A percentile compares a stretch with the other conserved stretches of the same genome.
These are phyloP conservation scores for Kwoniella shivajii DNA, from an alignment of 1,284 basidiomycete species.

Conservation along the genomic window DNA sequence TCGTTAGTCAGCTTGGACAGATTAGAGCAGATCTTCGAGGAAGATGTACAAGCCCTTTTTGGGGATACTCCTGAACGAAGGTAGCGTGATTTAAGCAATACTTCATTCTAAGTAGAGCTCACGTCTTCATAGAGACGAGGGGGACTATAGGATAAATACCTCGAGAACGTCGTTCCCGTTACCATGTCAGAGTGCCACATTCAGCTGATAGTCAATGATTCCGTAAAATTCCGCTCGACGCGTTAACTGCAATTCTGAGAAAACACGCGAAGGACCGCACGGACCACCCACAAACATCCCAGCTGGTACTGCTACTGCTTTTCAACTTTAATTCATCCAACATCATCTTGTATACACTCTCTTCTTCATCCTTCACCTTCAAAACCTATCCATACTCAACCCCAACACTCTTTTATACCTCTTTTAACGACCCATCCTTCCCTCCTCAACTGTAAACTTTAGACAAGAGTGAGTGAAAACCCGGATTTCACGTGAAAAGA, in stretches of 20 bases:
- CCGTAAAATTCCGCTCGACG: neutral
- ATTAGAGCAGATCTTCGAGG: too few relatives aligned
- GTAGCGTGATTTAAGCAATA: too few relatives aligned
- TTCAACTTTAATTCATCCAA: neutral
- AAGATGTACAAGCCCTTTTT: too few relatives aligned
- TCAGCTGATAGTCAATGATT: neutral
- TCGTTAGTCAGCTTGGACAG: too few relatives aligned
- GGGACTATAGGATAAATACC: too few relatives aligned
- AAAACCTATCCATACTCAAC: neutral
- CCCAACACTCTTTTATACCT: neutral
- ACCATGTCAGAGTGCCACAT: neutral
- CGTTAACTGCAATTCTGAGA: neutral
- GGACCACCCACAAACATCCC: neutral
- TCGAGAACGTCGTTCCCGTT: too few relatives aligned
- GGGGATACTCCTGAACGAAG: too few relatives aligned
- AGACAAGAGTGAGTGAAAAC: neutral
- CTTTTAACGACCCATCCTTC: neutral
- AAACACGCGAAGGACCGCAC: neutral
- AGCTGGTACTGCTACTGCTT: neutral
- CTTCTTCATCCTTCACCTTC: neutral
- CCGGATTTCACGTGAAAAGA: neutral
- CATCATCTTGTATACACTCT: too few relatives aligned
- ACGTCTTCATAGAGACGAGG: too few relatives aligned
- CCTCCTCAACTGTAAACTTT: too few relatives aligned
- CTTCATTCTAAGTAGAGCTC: too few relatives aligned